Percentiles rank a stretch among this genome's conserved stretches.
phyloP scores from a whole-genome alignment of 2,329 filamentous ascomycete genomes.

The Aspergillus latus region DNA sequence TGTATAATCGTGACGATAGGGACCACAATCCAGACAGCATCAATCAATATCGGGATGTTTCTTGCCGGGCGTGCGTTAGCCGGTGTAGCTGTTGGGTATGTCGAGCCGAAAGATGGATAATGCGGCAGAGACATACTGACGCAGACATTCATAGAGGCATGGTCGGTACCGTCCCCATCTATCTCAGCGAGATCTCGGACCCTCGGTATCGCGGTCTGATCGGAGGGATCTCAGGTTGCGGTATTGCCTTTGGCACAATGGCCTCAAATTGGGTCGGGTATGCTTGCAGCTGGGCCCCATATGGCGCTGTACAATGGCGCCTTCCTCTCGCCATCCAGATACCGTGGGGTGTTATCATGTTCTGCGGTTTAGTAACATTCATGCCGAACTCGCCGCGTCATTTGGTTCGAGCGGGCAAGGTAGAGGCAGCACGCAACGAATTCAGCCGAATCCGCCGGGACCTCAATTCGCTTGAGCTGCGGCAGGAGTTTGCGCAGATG shows the following conservation, averaged over 20 bases:
- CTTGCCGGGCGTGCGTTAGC: slow-evolving; percentile 51
- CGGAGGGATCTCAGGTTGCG: slow-evolving; percentile 55
- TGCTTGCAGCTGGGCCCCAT: slow-evolving; percentile 55
- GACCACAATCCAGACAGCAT: slow-evolving; percentile 54
- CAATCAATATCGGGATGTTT: slow-evolving; percentile 57
- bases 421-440: slow-evolving; percentile 50
- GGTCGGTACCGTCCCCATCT: slow-evolving; percentile 56
- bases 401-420: slow-evolving; percentile 51
- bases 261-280: slow-evolving; percentile 59
- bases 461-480: slow-evolving; percentile 44
- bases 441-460: slow-evolving; percentile 52
- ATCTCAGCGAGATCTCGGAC: slow-evolving; percentile 56
- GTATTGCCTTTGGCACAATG: slow-evolving; percentile 58
- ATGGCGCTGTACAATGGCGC: slow-evolving; percentile 56
- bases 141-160: slow-evolving; percentile 39
- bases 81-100: slow-evolving; percentile 49
- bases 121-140: not conserved
- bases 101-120: not conserved
- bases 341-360: slow-evolving; percentile 57
- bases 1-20: slow-evolving; percentile 58
- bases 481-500: slow-evolving; percentile 58
- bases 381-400: slow-evolving; percentile 59
- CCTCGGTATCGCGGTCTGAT: slow-evolving; percentile 53
- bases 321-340: slow-evolving; percentile 57
- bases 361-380: slow-evolving; percentile 54